Evolutionary conservation across 2,329 filamentous ascomycete genomes (phyloP).

Genomic region (Elsinoe fawcettii): DNA sequence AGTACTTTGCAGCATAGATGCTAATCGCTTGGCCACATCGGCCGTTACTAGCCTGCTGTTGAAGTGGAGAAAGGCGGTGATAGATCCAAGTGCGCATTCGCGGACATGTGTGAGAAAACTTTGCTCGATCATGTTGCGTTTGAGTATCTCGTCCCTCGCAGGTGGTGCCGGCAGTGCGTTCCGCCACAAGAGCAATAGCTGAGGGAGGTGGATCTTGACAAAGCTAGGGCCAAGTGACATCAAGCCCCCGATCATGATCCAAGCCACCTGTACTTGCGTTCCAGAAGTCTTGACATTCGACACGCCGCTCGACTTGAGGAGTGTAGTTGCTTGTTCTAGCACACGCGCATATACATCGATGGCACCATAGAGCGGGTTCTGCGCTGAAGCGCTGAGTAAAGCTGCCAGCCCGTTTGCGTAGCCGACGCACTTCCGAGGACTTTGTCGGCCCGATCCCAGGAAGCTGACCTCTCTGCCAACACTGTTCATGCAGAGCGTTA

Average conservation of each 20-base stretch:
- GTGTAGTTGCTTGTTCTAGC: constrained; percentile 78
- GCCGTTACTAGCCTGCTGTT: constrained; percentile 86
- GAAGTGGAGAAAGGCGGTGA: constrained; percentile 86
- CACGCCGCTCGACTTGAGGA: constrained; percentile 86
- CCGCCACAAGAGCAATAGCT: constrained; percentile 90
- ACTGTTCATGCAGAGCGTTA: constrained; percentile 96
- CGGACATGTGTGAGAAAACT: constrained; percentile 91
- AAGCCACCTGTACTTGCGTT: constrained; percentile 94
- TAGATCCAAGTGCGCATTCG: constrained; percentile 86
- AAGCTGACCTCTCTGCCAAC: constrained; percentile 77
- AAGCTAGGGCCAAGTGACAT: constrained; percentile 98
- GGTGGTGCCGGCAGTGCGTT: constrained; percentile 91
- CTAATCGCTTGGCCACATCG: constrained; percentile 87
- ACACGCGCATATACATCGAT: constrained; percentile 92
- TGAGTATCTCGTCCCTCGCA: constrained; percentile 81
- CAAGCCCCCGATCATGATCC: constrained; percentile 90
- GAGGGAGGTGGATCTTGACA: constrained; percentile 94
- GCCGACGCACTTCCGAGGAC: constrained; percentile 74
- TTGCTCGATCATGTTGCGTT: constrained; percentile 76
- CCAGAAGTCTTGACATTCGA: constrained; percentile 85
- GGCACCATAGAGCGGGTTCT: constrained; percentile 85
- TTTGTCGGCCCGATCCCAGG: constrained; percentile 65
- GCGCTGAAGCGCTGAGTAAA: constrained; percentile 78
- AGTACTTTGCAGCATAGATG: constrained; percentile 91
- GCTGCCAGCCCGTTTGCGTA: constrained; percentile 89